Base-by-base conservation (phyloP, 495 filamentous ascomycete genomes). In the Annulohypoxylon moriforme region DNA sequence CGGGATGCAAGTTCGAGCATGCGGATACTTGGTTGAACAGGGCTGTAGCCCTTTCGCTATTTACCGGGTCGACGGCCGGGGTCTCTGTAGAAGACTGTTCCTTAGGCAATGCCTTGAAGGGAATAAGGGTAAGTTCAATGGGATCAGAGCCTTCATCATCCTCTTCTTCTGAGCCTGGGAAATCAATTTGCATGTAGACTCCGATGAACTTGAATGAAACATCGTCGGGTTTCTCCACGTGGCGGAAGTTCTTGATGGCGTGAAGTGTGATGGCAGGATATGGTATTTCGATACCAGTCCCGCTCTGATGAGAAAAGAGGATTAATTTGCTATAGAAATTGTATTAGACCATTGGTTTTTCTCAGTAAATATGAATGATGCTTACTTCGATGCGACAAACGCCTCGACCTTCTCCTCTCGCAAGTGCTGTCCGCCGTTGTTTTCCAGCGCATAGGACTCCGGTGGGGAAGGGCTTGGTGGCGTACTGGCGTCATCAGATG, bases 231-330 rank as follows among this genome's bases (percentile, higher is more conserved):
- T 80, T 64, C 52, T 78, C 73, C 3, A 79, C 57, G 16, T 76
- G 73, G 50, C 80, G 82, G 67, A 87, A 79, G 60, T 87, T 87
- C 78, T 94, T 91, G 78, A 94, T 88, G 8, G 94, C 96, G 79
- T 99, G 96, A 9, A 98, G 89, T 29, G 90, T 92, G 76, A 99
- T 93, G 33, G 89, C 81, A 3, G 92, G 93, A 83, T 97, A 99
- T 13, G 94, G 92, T 65, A 99, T 94, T 40, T 89, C 85, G 56
- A 97, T 75, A 56, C 94, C 94, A 2, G 79, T 80, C 33, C 84
- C 80, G 49, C 82, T 83, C 18, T 86, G 59, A 52, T 86, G 79
- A 76, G 88, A 91, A 83, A 88, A 95, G 69, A 97, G 80, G 49
- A 88, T 87, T 67, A 97, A 84, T 80, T 90, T 89, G 56, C 93